Percentiles rank a stretch among this genome's conserved stretches.
Evolutionary conservation across 2,329 filamentous ascomycete species (phyloP).

Genomic region (Aspergillus phoenicis): DNA sequence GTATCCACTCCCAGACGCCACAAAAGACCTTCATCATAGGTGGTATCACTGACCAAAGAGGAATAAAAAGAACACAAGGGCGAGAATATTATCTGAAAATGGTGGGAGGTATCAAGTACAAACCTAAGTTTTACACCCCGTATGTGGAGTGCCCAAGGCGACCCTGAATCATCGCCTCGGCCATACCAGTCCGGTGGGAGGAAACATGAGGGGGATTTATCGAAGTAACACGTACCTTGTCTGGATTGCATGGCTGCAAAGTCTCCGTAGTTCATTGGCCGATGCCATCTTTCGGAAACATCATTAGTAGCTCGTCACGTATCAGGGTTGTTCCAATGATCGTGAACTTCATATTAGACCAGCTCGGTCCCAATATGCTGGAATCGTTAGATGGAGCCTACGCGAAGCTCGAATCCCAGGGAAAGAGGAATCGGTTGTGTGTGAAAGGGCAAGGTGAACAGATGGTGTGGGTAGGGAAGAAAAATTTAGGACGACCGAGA

Average conservation of each 20-base stretch:
- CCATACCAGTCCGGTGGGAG: conserved; percentile 3
- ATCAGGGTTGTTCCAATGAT: neutral
- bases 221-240: conserved; percentile 24
- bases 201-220: neutral
- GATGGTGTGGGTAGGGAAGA: conserved; percentile 4
- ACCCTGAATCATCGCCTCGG: conserved; percentile 8
- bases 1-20: neutral
- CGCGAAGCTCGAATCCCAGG: neutral
- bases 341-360: conserved; percentile 3
- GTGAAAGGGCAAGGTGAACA: conserved; percentile 1
- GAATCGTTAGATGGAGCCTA: conserved; percentile 12
- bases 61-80: neutral
- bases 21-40: conserved; percentile 3
- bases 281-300: neutral
- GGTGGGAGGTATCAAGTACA: conserved; percentile 17
- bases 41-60: conserved; percentile 20
- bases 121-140: conserved; percentile 23
- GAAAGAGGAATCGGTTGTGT: neutral
- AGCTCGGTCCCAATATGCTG: conserved; percentile 8
- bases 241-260: neutral
- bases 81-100: neutral
- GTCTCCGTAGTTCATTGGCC: neutral
- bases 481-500: conserved; percentile 49
- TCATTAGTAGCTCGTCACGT: conserved; percentile 2
- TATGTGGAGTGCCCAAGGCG: conserved; percentile 1